Conservation (phyloP, 1,139 yeast species). For the Taphrina wiesneri region DNA sequence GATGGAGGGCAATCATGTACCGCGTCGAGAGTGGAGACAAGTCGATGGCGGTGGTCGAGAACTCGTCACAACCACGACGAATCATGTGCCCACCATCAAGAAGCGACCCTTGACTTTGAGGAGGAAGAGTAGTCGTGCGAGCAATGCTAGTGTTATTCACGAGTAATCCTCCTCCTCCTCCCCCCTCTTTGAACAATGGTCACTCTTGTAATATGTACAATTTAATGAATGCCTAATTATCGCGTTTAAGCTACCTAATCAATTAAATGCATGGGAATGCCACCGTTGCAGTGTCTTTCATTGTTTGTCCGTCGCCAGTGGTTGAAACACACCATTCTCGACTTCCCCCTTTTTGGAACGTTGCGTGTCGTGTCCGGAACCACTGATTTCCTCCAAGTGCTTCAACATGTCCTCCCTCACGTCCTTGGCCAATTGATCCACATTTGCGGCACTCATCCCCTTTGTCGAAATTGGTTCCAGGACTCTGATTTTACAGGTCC, state of each 20-base stretch:
- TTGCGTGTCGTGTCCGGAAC: not conserved
- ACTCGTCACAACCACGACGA: not conserved
- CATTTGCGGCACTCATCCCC: conserved; percentile 61
- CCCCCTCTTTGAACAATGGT: not conserved
- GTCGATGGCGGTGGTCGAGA: conserved; percentile 24
- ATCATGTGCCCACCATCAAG: not conserved
- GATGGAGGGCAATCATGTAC: not conserved
- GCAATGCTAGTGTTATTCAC: not conserved
- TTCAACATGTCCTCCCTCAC: conserved; percentile 48
- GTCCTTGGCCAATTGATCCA: conserved; percentile 52
- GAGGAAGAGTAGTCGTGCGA: conserved; percentile 18
- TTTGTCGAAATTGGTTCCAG: conserved; percentile 66
- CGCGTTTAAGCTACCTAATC: too few relatives aligned
- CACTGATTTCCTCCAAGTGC: conserved; percentile 43
- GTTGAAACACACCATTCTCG: not conserved
- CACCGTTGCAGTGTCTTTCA: not conserved
- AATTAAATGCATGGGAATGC: not conserved
- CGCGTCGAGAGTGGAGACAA: conserved; percentile 20
- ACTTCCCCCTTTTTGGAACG: not conserved
- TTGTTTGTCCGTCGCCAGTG: not conserved
- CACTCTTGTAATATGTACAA: too few relatives aligned
- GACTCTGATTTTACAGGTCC: conserved; percentile 58
- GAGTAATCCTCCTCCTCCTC: not conserved
- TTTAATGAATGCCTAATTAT: not conserved
- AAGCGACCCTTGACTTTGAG: conserved; percentile 14